phyloP scores from a whole-genome alignment of 106 monocot species.

The Posidonia australis region DNA sequence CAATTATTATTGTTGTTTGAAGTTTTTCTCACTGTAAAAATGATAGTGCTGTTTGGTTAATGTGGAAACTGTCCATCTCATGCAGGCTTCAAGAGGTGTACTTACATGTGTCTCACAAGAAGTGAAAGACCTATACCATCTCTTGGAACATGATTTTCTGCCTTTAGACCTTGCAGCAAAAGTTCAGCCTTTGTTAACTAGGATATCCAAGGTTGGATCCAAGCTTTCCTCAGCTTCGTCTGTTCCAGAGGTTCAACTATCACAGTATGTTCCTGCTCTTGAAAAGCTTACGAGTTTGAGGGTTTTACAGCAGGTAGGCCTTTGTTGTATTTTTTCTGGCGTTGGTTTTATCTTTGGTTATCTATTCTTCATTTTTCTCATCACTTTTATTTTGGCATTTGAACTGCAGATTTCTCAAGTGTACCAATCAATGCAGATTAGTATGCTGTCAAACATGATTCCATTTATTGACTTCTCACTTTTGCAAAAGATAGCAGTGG shows the following conservation, averaged over 20 bases:
- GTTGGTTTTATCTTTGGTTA: neutral
- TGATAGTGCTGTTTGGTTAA: neutral
- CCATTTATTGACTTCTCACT: constrained; percentile 68
- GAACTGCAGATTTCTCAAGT: constrained; percentile 57
- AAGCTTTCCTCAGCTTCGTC: constrained; percentile 82
- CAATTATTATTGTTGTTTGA: no score
- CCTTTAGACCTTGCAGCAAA: constrained; percentile 77
- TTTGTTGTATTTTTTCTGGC: neutral
- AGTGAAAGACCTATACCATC: constrained; percentile 80
- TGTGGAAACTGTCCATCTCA: neutral
- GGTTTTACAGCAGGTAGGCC: constrained; percentile 78
- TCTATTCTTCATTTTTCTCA: neutral
- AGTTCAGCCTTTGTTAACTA: constrained; percentile 73
- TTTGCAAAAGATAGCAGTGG: constrained; percentile 74
- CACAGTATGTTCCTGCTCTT: constrained; percentile 64
- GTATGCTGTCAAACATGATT: constrained; percentile 70
- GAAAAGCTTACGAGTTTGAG: constrained; percentile 74
- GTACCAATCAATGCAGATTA: constrained; percentile 79
- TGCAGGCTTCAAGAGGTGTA: constrained; percentile 69
- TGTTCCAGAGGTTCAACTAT: constrained; percentile 79
- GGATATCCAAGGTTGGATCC: constrained; percentile 83
- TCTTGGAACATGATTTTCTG: constrained; percentile 70
- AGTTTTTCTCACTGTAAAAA: neutral
- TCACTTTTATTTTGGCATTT: neutral
- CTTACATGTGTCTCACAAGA: constrained; percentile 88